Evolutionary conservation across 441 rosid species (phyloP), one percentile per base, ranked within the genome.

Genomic region (Croton setiger): DNA sequence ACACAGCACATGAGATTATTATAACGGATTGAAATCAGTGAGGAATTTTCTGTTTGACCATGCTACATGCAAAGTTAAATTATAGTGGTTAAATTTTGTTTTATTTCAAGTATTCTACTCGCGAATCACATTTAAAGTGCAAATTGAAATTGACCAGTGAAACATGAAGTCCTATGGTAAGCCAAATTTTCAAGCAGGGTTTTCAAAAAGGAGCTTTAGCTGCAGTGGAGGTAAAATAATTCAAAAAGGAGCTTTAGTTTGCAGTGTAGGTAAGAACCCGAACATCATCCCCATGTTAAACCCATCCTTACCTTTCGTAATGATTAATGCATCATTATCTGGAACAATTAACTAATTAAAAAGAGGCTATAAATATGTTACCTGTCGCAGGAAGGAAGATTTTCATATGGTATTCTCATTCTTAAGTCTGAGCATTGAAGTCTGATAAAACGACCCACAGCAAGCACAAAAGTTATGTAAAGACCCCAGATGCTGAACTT

Each of bases 401-500:
- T 96, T 78, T 95, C 99, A 20, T 71, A 92, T 31, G 99, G 96
- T 66, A 92, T 96, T 84, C 99, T 89, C 99, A 96, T 92, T 75
- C 99, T 88, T 63, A 92, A 74, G 85, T 92, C 97, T 21, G 99
- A 88, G 82, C 96, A 92, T 72, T 96, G 99, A 66, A 96, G 91
- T 83, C 99, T 89, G 81, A 95, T 91, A 75, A 95, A 95, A 49
- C 98, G 98, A 64, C 99, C 99, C 58, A 96, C 99, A 53, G 99
- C 98, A 27, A 96, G 91, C 80, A 96, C 99, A 73, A 92, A 96
- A 49, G 97, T 96, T 61, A 96, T 96, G 81, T 96, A 96, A 71
- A 96, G 96, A 69, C 99, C 99, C 99, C 99, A 96, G 65, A 96
- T 96, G 78, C 96, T 92, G 91, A 92, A 92, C 88, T 96, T 96